Evolutionary conservation across 2,329 filamentous ascomycete genomes (phyloP), one percentile per base, ranked within the genome.

Genomic region (Aspergillus quadricinctus): DNA sequence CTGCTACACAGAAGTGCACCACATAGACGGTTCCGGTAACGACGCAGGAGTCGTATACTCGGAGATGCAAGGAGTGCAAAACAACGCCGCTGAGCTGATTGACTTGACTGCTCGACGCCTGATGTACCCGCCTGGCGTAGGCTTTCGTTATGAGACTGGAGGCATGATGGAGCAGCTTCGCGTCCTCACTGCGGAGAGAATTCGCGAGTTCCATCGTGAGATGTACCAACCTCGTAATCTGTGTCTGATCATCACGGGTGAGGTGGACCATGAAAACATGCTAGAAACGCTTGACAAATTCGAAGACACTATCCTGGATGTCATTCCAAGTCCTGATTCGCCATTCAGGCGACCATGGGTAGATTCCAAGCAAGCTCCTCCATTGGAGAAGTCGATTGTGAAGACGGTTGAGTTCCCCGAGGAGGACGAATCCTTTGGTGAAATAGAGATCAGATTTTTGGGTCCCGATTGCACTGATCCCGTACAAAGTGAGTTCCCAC

Each of bases 211-310:
- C 67, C 94, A 99, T 73, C 87, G 87, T 60, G 89, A 92, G 61
- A 97, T 99, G 93, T 99, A 99, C 69, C 93, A 97, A 71, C 94
- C 94, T 3, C 93, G 92, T 71, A 99, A 99, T 68, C 79, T 99
- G 57, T 95, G 92, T 61, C 78, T 99, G 28, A 84, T 97, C 27
- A 86, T 99, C 57, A 88, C 95, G n/a, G 94, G 94, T 46, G 92
- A 97, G 72, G 85, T 96, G 1, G 86, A 97, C 68, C 90, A 97
- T 69, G 77, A 83, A 0, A 82, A 95, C 66, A 81, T 99, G 56
- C 77, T 97, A 23, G 76, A 87, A 31, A 91, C 95, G 49, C 77
- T 99, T 35, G 90, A 96, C 66, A 80, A 86, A 25, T 99, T 99
- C 68, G 94, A 99, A 72, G 86, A 89, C 59, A 88, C 88, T 29